Evolutionary conservation across 495 filamentous ascomycete species (phyloP), one percentile per base, ranked within the genome.

Genomic region (Aspergillus funiculosus): DNA sequence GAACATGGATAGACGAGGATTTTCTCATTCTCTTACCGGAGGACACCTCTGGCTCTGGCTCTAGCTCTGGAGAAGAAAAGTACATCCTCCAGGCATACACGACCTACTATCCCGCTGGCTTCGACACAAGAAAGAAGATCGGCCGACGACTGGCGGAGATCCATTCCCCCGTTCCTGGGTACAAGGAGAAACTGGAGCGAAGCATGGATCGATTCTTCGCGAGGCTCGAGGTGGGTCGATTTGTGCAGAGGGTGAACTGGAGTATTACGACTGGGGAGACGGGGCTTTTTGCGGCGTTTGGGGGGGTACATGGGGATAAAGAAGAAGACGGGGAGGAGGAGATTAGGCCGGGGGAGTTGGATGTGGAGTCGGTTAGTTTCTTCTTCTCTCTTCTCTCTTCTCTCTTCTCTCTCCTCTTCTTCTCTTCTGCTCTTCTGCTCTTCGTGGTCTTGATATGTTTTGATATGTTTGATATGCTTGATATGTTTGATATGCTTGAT

Each of bases 141-240:
- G 79, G 78, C 0, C 66, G 75, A 47, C 60, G 68, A 1, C 63
- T 92, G 2, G 73, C 74, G 1, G 74, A 79, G 32, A 86, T 94
- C 43, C 89, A 94, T 52, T 63, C 44, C 3, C 83, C 83, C 0
- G 81, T 87, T 0, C 85, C 85, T 0, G 75, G 78, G 1, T 91
- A 89, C 55, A 62, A 61, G 19, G 75, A 77, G 19, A 89, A 85
- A 59, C 71, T 94, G 2, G 80, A 81, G 40, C 73, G 72, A 19
- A 85, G 81, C 42, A 89, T 94, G 82, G 86, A 91, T 58, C 70
- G 79, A 13, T 89, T 83, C 62, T 92, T 94, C 43, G 59, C 60
- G 8, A 53, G 54, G 17, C n/a, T 72, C 7, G 66, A 71, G 45
- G 61, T 63, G 2, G 70, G 69, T 0, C 56, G 46, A 35, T 61